Evolutionary conservation across 352 stramenopile species (phyloP), one percentile per base, ranked within the genome.

Genomic region (Thraustochytrium sp.): DNA sequence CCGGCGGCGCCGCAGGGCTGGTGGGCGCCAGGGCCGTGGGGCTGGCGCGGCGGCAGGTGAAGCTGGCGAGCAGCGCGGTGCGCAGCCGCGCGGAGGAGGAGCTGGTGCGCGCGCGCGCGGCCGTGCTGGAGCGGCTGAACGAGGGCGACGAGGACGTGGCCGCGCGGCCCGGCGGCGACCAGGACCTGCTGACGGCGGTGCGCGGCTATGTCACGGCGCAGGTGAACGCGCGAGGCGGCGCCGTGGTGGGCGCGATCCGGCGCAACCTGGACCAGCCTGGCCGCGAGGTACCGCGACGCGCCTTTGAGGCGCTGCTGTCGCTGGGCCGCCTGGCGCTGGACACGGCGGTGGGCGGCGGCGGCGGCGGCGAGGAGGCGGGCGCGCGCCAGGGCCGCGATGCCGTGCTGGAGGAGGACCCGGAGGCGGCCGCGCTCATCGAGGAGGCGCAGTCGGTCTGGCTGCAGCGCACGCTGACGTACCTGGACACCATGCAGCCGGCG

Each of bases 401-500:
- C 51, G 48, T n/a, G 18, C 16, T 55, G 18, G 48, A 55, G 34
- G 54, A 63, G 34, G 54, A 34, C 34, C 5, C 5, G 5, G 54
- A 63, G 5, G 29, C 40, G 62, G 62, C 38, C 23, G 44, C n/a
- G 23, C 36, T 5, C 38, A 31, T 44, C 29, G 4, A 54, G n/a
- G 18, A 37, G 11, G 62, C 18, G 44, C 38, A 75, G 26, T 42
- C 36, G 23, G 5, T 63, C 54, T 80, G 68, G 68, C 29, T 46
- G 5, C 21, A 80, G 51, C 46, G 68, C 16, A 72, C 44, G 21
- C 18, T 23, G 21, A 31, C 9, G 2, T 80, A 51, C 31, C n/a
- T 64, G 63, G 44, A 76, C 46, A 53, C 9, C 21, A 80, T 80
- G 68, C 48, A 80, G 53, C 68, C 68, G 23, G 34, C 4, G 31